Base-by-base conservation (phyloP, 1,284 basidiomycete species). In the Fereydounia khargensis region DNA sequence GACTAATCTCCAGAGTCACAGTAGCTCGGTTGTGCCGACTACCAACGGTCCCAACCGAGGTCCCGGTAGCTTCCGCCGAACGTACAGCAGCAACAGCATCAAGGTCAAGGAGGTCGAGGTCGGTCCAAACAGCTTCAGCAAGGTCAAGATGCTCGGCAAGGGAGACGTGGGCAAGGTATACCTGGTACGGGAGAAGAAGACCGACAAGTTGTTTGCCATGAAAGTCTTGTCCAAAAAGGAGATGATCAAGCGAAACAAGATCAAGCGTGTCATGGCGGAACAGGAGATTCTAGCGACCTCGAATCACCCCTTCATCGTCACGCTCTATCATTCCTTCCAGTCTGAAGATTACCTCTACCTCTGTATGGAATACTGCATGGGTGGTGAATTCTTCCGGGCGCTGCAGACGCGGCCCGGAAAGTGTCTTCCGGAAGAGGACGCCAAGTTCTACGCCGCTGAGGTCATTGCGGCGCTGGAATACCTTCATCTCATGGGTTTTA, bases 371-470 rank as follows among this genome's bases (percentile, higher is more conserved):
- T 98, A 97, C 79, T 98, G 95, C 79, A 94, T 95, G 88, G 94
- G 94, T 32, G 94, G 94, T 52, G 94, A 98, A 76, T 98, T 98
- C 80, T 98, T 99, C 82, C 86, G 95, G 24, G 91, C 94, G 9
- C 47, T 74, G 7, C 72, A 74, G 42, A 90, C 89, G 34, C 82
- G 91, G 50, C 95, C 94, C 3, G 91, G 90, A 35, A 97, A 94
- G 76, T 97, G 95, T 77, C 82, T 99, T 16, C 80, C 88, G 20
- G 95, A 98, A 79, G 91, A 96, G 57, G 91, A 89, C 30, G 88
- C 94, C 24, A 84, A 91, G 49, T 98, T 98, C 79, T 98, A 98
- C 77, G 95, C 94, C 40, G 94, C 95, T 56, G 94, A 98, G 80
- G 94, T 98, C 33, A 88, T 90, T 46, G 92, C 95, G 30, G 94